Evolutionary conservation across 129 eudicot species (phyloP), one percentile per base, ranked within the genome.

Genomic region (Smallanthus sonchifolius): DNA sequence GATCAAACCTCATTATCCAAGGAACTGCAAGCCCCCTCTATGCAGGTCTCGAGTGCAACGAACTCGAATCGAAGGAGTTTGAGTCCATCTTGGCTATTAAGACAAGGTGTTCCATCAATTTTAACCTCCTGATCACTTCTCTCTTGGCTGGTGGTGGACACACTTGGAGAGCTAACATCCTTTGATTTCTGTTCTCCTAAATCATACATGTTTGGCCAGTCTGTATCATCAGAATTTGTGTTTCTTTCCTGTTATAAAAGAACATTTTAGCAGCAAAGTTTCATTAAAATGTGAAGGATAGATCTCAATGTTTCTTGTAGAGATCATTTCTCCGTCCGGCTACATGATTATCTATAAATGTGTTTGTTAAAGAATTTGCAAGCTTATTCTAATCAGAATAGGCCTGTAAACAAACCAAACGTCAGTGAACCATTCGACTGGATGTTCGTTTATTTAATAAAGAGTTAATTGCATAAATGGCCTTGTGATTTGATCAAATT

Each of bases 1-100:
- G 0, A 70, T 42, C 37, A 66, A 65, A 88, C 92, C 75, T 92
- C 98, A 47, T 76, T 82, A 60, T 92, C 96, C 76, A 92, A 81
- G 72, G 88, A 85, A 81, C 90, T 89, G 75, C 98, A 92, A 56
- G 96, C 95, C 52, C 90, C 95, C 80, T 92, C 98, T 13, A 92
- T 92, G 77, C 96, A 92, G 9, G 96, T 86, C 69, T 92, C 98
- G 60, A 92, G 78, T 16, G 96, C 94, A 70, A 87, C 81, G 39
- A 92, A 89, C 87, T 92, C 98, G 57, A 92, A 89, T 0, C 91
- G 87, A 69, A 87, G 90, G 40, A 83, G 83, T 76, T 90, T 92
- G 9, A 70, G 82, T 48, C 92, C 95, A 70, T 92, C 96, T 70
- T 65, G 84, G 75, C 87, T 89, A 44, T 87, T 92, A 35, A 75